Conservation (phyloP, 106 monocot genomes). For the Dioscorea alata region DNA sequence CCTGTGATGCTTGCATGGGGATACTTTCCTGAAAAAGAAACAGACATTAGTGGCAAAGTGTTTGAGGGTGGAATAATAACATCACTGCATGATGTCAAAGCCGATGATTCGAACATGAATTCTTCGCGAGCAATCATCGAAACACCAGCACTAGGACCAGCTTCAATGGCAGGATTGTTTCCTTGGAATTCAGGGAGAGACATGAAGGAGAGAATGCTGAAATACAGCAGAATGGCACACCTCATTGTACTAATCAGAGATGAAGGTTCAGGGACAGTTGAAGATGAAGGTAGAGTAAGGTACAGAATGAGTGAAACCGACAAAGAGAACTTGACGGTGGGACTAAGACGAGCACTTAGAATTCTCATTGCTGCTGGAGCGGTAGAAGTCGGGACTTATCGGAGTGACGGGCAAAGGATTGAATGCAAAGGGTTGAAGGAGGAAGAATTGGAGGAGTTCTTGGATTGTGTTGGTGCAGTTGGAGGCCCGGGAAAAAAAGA, state of each 20-base stretch:
- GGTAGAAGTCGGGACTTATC: conserved; percentile 51
- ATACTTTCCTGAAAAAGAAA: conserved; percentile 63
- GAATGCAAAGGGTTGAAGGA: conserved; percentile 29
- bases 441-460: conserved; percentile 46
- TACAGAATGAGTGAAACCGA: conserved; percentile 23
- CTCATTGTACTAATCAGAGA: conserved; percentile 49
- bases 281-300: conserved; percentile 26
- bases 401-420: conserved; percentile 53
- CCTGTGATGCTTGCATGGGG: conserved; percentile 71
- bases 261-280: conserved; percentile 31
- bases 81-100: conserved; percentile 38
- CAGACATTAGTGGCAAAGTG: conserved; percentile 30
- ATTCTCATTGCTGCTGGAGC: conserved; percentile 68
- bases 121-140: conserved; percentile 37
- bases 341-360: conserved; percentile 31
- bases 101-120: not conserved
- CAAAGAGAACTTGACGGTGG: conserved; percentile 32
- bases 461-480: conserved; percentile 25
- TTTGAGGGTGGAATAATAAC: conserved; percentile 70
- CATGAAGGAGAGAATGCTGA: conserved; percentile 57
- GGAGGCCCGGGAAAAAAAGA: conserved; percentile 24
- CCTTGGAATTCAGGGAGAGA: conserved; percentile 60
- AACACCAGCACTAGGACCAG: conserved; percentile 35
- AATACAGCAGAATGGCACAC: conserved; percentile 44
- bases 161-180: conserved; percentile 15